Percentiles rank a stretch among this genome's conserved stretches.
These are phyloP conservation scores for Fusarium floridanum DNA, from an alignment of 2,329 filamentous ascomycete species.

Conservation along the genomic window DNA sequence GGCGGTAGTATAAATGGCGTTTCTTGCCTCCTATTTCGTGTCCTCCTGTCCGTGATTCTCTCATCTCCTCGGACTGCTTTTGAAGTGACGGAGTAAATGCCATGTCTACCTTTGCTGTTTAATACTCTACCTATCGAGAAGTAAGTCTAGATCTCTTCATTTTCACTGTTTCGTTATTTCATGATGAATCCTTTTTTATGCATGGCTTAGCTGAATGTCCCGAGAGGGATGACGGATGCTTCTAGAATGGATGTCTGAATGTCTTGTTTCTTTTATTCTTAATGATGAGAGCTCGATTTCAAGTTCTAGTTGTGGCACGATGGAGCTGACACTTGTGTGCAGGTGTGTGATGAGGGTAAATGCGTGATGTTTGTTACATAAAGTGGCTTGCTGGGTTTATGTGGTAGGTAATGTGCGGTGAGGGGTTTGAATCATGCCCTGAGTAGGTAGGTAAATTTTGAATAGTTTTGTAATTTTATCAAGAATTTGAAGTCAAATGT, in stretches of 20 bases:
- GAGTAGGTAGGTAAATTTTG: not conserved
- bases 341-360: constrained; percentile 3
- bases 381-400: not conserved
- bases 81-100: not conserved
- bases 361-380: not conserved
- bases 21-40: not conserved
- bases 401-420: not conserved
- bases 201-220: constrained; percentile 53
- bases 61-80: not conserved
- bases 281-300: not conserved
- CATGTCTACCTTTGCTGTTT: not conserved
- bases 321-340: constrained; percentile 13
- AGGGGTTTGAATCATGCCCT: not conserved
- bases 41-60: not conserved
- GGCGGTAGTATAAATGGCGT: constrained; percentile 31
- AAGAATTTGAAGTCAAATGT: not conserved
- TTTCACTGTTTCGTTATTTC: not conserved
- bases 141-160: constrained; percentile 21
- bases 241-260: constrained; percentile 50
- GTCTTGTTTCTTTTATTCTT: not conserved
- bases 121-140: not conserved
- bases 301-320: not conserved
- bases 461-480: not conserved
- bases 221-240: constrained; percentile 41
- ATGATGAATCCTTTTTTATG: constrained; percentile 50